Evolutionary conservation across 73 alveolate species (phyloP).

Genomic region (Effrenium voratum): DNA sequence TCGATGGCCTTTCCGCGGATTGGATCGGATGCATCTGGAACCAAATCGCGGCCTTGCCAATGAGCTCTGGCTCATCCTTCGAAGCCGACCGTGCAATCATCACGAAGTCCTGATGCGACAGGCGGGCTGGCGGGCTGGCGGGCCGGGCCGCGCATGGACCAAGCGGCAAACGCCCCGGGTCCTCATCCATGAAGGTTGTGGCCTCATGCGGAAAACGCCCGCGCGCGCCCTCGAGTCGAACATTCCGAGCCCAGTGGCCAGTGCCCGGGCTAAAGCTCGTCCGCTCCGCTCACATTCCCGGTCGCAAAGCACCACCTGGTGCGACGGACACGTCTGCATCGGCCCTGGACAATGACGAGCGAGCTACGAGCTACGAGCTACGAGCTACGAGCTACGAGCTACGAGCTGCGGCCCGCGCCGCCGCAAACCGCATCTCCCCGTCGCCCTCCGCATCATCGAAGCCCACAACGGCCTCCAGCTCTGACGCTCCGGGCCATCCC

Average conservation of each 20-base stretch:
- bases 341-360: not conserved
- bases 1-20: constrained; percentile 25
- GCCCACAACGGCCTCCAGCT: not conserved
- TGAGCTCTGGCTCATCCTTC: not conserved
- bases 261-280: constrained; percentile 46
- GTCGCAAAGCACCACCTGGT: constrained; percentile 68
- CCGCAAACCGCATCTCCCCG: constrained; percentile 64
- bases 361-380: not conserved
- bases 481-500: not conserved
- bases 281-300: constrained; percentile 23
- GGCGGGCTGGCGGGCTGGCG: not conserved
- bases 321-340: not conserved
- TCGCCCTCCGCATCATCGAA: constrained; percentile 56
- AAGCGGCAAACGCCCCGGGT: not conserved
- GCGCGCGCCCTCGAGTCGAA: no score
- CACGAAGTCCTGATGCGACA: constrained; percentile 18
- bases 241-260: no score
- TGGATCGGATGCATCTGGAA: not conserved
- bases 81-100: constrained; percentile 62
- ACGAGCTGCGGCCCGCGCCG: not conserved
- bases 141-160: not conserved
- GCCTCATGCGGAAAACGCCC: no score
- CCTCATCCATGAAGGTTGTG: constrained; percentile 93
- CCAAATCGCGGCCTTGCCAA: constrained; percentile 4
- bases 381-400: not conserved